Evolutionary conservation across 2,329 filamentous ascomycete species (phyloP), one percentile per base, ranked within the genome.

Genomic region (Myriosclerotinia scirpicola): DNA sequence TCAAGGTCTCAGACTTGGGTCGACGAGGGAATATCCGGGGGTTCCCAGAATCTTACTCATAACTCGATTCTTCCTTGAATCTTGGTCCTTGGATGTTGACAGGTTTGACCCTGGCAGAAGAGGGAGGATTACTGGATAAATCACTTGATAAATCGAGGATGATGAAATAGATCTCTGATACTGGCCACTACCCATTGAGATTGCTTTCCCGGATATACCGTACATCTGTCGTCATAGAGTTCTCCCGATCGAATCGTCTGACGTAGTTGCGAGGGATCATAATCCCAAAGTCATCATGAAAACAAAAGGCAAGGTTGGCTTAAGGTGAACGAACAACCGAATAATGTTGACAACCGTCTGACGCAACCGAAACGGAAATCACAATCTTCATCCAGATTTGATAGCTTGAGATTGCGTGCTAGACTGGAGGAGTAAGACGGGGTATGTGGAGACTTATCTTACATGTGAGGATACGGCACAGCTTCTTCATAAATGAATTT

Each of bases 41-140:
- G 38, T 38, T 34, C 54, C 54, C 38, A 55, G 54, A 55, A 55
- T 55, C 54, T 55, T 34, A 55, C 54, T n/a, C n/a, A n/a, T n/a
- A n/a, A n/a, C n/a, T n/a, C n/a, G n/a, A n/a, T 40, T 17, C 54
- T 55, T 56, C 54, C 36, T 42, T n/a, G n/a, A n/a, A n/a, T n/a
- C n/a, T 56, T 26, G n/a, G 42, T 17, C 38, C 8, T 56, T 11
- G 36, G 26, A 42, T 56, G 1, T 56, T 36, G 36, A 42, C 36
- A 42, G 54, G 36, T 26, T 17, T 5, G 26, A 14, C 8, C 54
- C 38, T 15, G 54, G 54, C 36, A 14, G n/a, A 56, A 42, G n/a
- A 42, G 36, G 8, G 36, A n/a, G n/a, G n/a, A n/a, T n/a, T n/a
- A n/a, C n/a, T n/a, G n/a, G n/a, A n/a, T n/a, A n/a, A 36, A 56